Conservation (phyloP, 163 green algal genomes). For the Botryococcus braunii region DNA sequence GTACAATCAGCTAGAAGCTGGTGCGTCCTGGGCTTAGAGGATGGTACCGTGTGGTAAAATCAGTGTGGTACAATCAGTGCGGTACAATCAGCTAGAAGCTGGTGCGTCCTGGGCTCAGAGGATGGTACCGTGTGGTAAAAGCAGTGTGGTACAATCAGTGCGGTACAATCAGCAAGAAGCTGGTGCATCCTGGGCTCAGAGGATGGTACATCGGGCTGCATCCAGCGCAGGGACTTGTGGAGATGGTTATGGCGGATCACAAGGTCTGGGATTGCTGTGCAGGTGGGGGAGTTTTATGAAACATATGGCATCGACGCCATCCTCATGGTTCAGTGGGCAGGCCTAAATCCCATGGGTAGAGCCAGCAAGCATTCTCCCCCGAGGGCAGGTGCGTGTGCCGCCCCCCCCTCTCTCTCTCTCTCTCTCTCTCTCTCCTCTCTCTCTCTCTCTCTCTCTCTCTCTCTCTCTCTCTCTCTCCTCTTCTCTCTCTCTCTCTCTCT, state of each 20-base stretch:
- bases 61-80: neutral
- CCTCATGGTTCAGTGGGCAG: constrained; percentile 65
- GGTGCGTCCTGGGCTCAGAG: neutral
- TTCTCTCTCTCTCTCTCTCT: too few species aligned
- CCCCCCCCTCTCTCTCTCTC: too few species aligned
- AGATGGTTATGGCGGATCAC: neutral
- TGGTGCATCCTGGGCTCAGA: neutral
- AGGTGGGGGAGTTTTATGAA: constrained; percentile 84
- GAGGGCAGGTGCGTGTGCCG: too few species aligned
- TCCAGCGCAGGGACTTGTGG: neutral
- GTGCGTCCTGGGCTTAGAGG: too few species aligned
- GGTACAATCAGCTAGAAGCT: neutral
- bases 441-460: too few species aligned
- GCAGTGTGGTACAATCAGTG: neutral
- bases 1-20: neutral
- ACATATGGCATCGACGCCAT: constrained; percentile 71
- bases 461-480: too few species aligned
- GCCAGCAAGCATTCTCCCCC: too few species aligned
- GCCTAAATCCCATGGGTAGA: constrained; percentile 68
- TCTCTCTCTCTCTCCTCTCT: too few species aligned
- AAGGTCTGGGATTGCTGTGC: neutral
- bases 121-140: neutral
- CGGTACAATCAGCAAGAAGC: neutral
- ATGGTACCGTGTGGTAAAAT: too few species aligned
- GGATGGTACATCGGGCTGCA: neutral